Evolutionary conservation across 2,329 filamentous ascomycete species (phyloP).

Genomic region (Penicillium sp.): DNA sequence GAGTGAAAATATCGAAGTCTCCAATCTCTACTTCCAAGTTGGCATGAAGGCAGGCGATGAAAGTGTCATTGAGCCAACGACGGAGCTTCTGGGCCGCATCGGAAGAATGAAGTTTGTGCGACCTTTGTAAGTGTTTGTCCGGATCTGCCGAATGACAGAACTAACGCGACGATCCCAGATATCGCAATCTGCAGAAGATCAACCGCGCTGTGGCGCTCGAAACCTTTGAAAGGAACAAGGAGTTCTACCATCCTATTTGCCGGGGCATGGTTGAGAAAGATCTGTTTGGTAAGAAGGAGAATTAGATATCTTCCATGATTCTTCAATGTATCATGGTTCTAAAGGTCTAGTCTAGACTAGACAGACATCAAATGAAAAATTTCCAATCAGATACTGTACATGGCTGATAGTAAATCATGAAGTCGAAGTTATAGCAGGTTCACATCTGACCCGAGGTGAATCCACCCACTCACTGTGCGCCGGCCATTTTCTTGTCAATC

Average conservation of each 20-base stretch:
- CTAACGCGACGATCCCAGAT: slow-evolving; percentile 29
- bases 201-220: slow-evolving; percentile 68
- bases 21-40: slow-evolving; percentile 71
- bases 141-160: background rate
- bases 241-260: slow-evolving; percentile 96
- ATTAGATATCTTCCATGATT: slow-evolving; percentile 1
- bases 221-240: slow-evolving; percentile 79
- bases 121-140: slow-evolving; percentile 55
- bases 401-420: no score
- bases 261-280: slow-evolving; percentile 81
- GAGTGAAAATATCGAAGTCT: slow-evolving; percentile 82
- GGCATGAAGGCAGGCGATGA: slow-evolving; percentile 68
- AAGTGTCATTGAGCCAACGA: slow-evolving; percentile 63
- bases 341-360: no score
- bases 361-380: no score
- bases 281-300: slow-evolving; percentile 47
- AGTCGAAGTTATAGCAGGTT: no score
- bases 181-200: slow-evolving; percentile 65
- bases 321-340: background rate
- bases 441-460: background rate
- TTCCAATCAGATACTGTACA: slow-evolving; percentile 13
- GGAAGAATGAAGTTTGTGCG: slow-evolving; percentile 97
- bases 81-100: slow-evolving; percentile 70
- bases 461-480: slow-evolving; percentile 4
- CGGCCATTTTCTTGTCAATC: slow-evolving; percentile 37